Evolutionary conservation across 192 early-diverging fungal species (phyloP).

Genomic region (Coemansia sp.): DNA sequence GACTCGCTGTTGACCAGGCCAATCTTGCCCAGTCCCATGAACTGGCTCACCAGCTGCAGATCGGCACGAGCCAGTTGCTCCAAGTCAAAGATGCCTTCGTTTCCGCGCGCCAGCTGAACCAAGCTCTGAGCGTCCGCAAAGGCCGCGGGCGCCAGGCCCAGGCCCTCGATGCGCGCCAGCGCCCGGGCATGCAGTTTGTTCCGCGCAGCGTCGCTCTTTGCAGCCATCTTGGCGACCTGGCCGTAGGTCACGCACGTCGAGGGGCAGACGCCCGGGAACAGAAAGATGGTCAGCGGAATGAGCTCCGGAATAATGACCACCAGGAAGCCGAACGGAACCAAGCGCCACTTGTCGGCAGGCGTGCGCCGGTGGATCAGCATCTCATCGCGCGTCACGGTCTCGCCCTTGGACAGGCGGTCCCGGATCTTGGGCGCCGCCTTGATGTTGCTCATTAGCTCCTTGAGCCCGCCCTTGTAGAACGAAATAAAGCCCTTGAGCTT

Average conservation of each 20-base stretch:
- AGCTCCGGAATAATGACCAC: slow-evolving; percentile 37
- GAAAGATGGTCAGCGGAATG: slow-evolving; percentile 30
- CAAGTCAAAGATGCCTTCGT: slow-evolving; percentile 15
- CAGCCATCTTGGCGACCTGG: slow-evolving; percentile 25
- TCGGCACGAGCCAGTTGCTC: slow-evolving; percentile 10
- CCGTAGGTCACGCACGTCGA: slow-evolving; percentile 44
- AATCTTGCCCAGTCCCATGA: slow-evolving; percentile 19
- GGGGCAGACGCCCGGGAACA: slow-evolving; percentile 43
- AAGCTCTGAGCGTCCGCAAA: slow-evolving; percentile 18
- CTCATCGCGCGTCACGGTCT: slow-evolving; percentile 25
- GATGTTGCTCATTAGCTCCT: slow-evolving; percentile 35
- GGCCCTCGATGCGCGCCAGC: slow-evolving; percentile 17
- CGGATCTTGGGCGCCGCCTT: slow-evolving; percentile 8
- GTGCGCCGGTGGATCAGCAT: slow-evolving; percentile 31
- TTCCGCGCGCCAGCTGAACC: background rate
- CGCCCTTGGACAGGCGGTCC: slow-evolving; percentile 11
- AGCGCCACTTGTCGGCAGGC: slow-evolving; percentile 30
- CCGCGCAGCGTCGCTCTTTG: slow-evolving; percentile 22
- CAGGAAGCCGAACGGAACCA: slow-evolving; percentile 46
- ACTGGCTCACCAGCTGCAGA: slow-evolving; percentile 24
- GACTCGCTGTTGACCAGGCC: background rate
- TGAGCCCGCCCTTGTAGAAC: slow-evolving; percentile 49
- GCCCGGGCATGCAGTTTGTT: slow-evolving; percentile 15
- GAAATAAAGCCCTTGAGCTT: slow-evolving; percentile 36
- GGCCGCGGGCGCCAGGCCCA: slow-evolving; percentile 11